These are phyloP conservation scores for Kingdonia uniflora DNA, from an alignment of 164 flowering plant genomes.

Conservation along the genomic window DNA sequence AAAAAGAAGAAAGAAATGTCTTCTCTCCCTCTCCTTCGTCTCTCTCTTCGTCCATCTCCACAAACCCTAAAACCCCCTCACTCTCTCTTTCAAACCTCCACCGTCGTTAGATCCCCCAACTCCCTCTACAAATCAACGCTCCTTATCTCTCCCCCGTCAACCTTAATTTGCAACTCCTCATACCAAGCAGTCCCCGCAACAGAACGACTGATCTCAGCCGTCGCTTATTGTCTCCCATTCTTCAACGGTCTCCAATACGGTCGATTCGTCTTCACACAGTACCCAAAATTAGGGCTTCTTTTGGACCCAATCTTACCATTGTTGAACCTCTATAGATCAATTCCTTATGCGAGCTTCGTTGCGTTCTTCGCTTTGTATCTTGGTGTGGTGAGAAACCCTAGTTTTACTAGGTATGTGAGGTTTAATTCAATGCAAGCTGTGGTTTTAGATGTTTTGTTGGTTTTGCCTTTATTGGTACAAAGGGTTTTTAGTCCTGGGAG, in stretches of 20 bases:
- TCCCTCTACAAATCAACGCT: slow-evolving; percentile 7
- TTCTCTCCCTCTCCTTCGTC: slow-evolving; percentile 36
- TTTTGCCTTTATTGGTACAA: slow-evolving; percentile 51
- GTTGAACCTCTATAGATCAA: slow-evolving; percentile 43
- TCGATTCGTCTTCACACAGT: slow-evolving; percentile 46
- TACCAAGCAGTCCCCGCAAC: slow-evolving; percentile 47
- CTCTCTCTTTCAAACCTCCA: no score
- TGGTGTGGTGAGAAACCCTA: slow-evolving; percentile 67
- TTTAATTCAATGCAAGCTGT: slow-evolving; percentile 95
- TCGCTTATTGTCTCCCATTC: slow-evolving; percentile 72
- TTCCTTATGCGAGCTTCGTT: slow-evolving; percentile 76
- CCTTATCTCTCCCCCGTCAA: slow-evolving; percentile 9
- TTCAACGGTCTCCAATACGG: slow-evolving; percentile 92
- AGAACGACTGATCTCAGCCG: slow-evolving; percentile 69
- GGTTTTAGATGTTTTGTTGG: slow-evolving; percentile 70
- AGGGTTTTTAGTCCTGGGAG: slow-evolving; percentile 51
- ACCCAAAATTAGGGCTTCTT: slow-evolving; percentile 34
- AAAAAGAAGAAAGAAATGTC: slow-evolving; percentile 22
- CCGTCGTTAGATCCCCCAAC: slow-evolving; percentile 1
- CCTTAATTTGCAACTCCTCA: slow-evolving; percentile 22
- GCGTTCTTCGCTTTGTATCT: slow-evolving; percentile 79
- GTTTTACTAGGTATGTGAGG: slow-evolving; percentile 52
- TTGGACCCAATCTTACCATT: slow-evolving; percentile 70
- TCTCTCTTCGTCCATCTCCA: slow-evolving; percentile 22
- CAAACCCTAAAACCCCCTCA: slow-evolving; percentile 5